Base-by-base conservation (phyloP, 1,284 basidiomycete species). In the Pseudozyma hubeiensis region DNA sequence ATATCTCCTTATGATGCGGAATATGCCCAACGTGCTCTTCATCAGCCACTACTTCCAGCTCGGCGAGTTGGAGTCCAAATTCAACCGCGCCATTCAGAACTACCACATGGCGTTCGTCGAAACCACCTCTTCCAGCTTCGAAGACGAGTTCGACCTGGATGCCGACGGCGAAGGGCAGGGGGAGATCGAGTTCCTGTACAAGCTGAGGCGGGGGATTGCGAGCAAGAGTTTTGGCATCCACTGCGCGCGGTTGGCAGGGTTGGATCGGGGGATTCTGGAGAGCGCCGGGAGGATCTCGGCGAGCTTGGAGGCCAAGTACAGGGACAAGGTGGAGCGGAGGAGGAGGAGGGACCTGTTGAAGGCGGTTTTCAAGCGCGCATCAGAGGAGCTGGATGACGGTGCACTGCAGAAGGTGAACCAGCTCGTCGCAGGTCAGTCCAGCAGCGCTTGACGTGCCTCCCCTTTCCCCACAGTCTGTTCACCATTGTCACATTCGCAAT, bases 181-280 rank as follows among this genome's bases (percentile, higher is more conserved):
- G 24, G 33, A 73, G 19, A 77, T 84, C 40, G 61, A 76, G 14
- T 84, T 84, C 31, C 65, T 84, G 9, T 84, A 84, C 68, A 75
- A 70, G 44, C 61, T 84, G 5, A 11, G 51, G 0, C 7, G 16
- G 1, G 84, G 84, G 0, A 57, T 79, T 7, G 80, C 79, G 4
- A 61, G 53, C 11, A 66, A 65, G 30, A 74, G 70, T 33, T 79
- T 84, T 30, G 83, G 83, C 14, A 77, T 84, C n/a, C 74, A 84
- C 53, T 79, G 80, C 24, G 83, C 81, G 1, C 34, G 51, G 0
- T 41, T 83, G 14, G 82, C 82, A 3, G 77, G 75, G 13, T 44
- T 84, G 13, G 71, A 76, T 0, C 9, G 2, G 5, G 4, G 3
- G 0, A 53, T 80, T 7, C 37, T 75, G 4, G 16, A 55, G 0